Evolutionary conservation across 805 yeast species (phyloP).

Genomic region (Metschnikowia shivogae): DNA sequence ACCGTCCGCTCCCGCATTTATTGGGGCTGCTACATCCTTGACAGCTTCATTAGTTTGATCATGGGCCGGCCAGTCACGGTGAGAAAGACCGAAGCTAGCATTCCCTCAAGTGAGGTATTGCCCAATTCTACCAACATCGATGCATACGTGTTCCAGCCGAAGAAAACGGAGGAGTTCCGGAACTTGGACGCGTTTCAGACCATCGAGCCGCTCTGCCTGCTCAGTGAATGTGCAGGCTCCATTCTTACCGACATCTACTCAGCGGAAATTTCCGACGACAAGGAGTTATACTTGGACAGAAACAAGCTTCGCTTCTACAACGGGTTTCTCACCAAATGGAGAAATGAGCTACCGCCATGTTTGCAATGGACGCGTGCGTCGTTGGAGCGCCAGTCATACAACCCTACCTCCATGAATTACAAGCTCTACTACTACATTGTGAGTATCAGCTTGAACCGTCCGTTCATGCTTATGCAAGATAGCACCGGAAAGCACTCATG

Average conservation of each 20-base stretch:
- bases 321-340: conserved; percentile 12
- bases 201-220: conserved; percentile 15
- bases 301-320: conserved; percentile 12
- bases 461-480: conserved; percentile 10
- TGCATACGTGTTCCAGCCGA: conserved; percentile 12
- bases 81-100: conserved; percentile 17
- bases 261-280: conserved; percentile 12
- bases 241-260: conserved; percentile 16
- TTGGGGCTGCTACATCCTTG: conserved; percentile 18
- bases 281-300: conserved; percentile 10
- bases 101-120: conserved; percentile 17
- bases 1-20: conserved; percentile 17
- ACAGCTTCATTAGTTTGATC: conserved; percentile 17
- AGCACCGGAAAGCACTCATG: conserved; percentile 1
- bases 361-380: conserved; percentile 14
- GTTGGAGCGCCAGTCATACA: conserved; percentile 11
- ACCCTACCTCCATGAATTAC: conserved; percentile 17
- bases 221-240: conserved; percentile 18
- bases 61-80: conserved; percentile 20
- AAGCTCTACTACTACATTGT: conserved; percentile 16
- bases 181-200: conserved; percentile 17
- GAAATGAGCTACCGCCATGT: conserved; percentile 11
- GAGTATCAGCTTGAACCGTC: conserved; percentile 15
- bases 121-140: conserved; percentile 16
- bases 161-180: background rate